phyloP scores from a whole-genome alignment of 257 asterid species.

The Mitragyna speciosa region DNA sequence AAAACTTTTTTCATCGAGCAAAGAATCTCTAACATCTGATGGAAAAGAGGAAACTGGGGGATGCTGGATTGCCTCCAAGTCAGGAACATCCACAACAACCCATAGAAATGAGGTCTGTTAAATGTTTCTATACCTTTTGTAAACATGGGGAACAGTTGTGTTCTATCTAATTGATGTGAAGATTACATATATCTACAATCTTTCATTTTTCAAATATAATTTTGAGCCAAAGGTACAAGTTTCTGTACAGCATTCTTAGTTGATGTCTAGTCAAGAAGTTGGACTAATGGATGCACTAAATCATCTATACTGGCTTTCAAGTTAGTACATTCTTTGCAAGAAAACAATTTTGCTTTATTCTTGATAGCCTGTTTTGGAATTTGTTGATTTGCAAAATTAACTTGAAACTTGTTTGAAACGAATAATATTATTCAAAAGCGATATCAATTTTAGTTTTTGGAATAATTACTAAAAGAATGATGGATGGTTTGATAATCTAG shows the following conservation, averaged over 20 bases:
- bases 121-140: neutral
- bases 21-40: slow-evolving; percentile 27
- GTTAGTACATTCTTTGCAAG: neutral
- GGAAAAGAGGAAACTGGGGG: slow-evolving; percentile 27
- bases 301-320: neutral
- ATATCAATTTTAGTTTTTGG: neutral
- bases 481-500: neutral
- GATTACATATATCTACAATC: neutral
- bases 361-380: neutral
- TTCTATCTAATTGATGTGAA: neutral
- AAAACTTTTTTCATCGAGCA: slow-evolving; percentile 39
- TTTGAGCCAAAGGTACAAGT: neutral
- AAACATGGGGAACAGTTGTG: neutral
- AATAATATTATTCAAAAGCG: neutral
- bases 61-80: slow-evolving; percentile 22
- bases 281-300: neutral
- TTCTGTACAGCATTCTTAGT: neutral
- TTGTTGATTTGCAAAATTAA: neutral
- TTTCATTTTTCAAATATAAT: neutral
- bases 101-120: slow-evolving; percentile 21
- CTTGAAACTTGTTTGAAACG: neutral
- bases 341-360: neutral
- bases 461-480: too few relatives aligned
- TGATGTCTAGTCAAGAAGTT: neutral
- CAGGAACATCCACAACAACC: slow-evolving; percentile 22